Evolutionary conservation across 2,329 filamentous ascomycete genomes (phyloP).

Genomic region (Polytolypa hystricis): DNA sequence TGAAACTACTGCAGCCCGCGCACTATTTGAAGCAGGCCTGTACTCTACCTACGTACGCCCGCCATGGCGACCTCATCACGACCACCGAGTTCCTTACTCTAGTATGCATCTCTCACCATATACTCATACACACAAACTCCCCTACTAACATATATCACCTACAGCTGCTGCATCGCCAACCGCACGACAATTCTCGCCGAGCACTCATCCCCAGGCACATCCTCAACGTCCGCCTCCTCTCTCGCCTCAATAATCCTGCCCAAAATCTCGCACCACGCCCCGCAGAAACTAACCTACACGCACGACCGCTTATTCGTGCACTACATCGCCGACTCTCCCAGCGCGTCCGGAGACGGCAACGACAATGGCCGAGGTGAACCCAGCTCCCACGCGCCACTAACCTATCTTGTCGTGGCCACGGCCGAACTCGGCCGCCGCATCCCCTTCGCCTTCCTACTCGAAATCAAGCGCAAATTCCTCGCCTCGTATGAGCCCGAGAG

Average conservation of each 20-base stretch:
- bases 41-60: too few relatives aligned
- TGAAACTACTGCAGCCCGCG: too few relatives aligned
- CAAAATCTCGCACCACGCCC: conserved; percentile 70
- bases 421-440: conserved; percentile 73
- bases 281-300: conserved; percentile 88
- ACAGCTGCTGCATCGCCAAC: conserved; percentile 85
- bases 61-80: conserved; percentile 66
- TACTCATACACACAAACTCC: conserved; percentile 1
- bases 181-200: conserved; percentile 87
- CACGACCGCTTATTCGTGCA: conserved; percentile 89
- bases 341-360: conserved; percentile 42
- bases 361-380: conserved; percentile 29
- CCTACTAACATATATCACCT: conserved; percentile 3
- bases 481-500: conserved; percentile 51
- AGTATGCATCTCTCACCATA: conserved; percentile 43
- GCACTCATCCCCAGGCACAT: conserved; percentile 76
- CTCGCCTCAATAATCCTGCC: conserved; percentile 91
- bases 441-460: conserved; percentile 83
- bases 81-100: conserved; percentile 55
- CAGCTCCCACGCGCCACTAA: conserved; percentile 65
- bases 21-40: too few relatives aligned
- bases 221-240: conserved; percentile 72
- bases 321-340: conserved; percentile 79
- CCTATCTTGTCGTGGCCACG: conserved; percentile 82
- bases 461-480: conserved; percentile 82